These are phyloP conservation scores for Adansonia madagascariensis DNA, from an alignment of 441 rosid species.

Conservation along the genomic window DNA sequence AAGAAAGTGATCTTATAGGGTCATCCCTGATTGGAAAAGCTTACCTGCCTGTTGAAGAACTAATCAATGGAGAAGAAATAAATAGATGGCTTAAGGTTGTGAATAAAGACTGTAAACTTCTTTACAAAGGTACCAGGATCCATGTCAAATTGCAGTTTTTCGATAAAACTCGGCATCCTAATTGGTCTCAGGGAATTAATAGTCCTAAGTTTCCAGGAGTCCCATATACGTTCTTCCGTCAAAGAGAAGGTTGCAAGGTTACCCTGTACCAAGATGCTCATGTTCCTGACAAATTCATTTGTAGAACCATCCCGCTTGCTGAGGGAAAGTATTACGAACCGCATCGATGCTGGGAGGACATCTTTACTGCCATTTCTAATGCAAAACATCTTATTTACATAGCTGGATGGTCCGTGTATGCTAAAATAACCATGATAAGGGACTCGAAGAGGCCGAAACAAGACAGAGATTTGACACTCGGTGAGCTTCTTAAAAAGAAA, in stretches of 20 bases:
- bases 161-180: slow-evolving; percentile 19
- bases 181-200: slow-evolving; percentile 42
- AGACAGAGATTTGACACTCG: slow-evolving; percentile 33
- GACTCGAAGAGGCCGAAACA: slow-evolving; percentile 30
- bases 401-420: slow-evolving; percentile 42
- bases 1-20: slow-evolving; percentile 33
- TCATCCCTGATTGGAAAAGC: slow-evolving; percentile 36
- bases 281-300: slow-evolving; percentile 30
- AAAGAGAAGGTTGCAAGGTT: slow-evolving; percentile 37
- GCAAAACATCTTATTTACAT: slow-evolving; percentile 44
- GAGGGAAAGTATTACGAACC: slow-evolving; percentile 34
- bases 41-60: slow-evolving; percentile 33
- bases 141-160: slow-evolving; percentile 34
- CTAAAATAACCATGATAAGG: slow-evolving; percentile 38
- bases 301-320: slow-evolving; percentile 26
- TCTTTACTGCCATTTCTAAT: slow-evolving; percentile 37
- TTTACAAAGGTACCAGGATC: slow-evolving; percentile 28
- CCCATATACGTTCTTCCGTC: slow-evolving; percentile 42
- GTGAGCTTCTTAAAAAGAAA: slow-evolving; percentile 44
- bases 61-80: slow-evolving; percentile 30
- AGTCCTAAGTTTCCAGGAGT: slow-evolving; percentile 38
- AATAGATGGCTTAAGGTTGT: slow-evolving; percentile 38
- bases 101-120: not conserved
- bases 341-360: slow-evolving; percentile 40
- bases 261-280: slow-evolving; percentile 48